These are phyloP conservation scores for Leishmania aethiopica DNA, from an alignment of 208 protist genomes.

Conservation along the genomic window DNA sequence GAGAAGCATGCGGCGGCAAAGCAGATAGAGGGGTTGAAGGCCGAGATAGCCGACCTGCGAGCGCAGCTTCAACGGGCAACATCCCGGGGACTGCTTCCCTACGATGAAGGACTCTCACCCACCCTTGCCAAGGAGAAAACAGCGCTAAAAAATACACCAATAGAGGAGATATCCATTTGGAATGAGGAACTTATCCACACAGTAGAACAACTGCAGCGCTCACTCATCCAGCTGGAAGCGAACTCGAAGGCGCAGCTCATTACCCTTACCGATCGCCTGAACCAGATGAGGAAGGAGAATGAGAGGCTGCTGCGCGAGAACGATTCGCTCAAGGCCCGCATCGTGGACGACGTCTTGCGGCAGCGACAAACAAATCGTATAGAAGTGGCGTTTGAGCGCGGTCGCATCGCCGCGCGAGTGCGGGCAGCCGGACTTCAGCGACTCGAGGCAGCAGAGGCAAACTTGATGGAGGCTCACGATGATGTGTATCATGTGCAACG, in stretches of 20 bases:
- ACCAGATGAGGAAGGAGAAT: constrained; percentile 37
- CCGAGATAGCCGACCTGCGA: constrained; percentile 33
- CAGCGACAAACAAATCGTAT: constrained; percentile 74
- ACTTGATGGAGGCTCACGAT: constrained; percentile 86
- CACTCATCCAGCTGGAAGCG: constrained; percentile 55
- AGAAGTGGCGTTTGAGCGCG: constrained; percentile 67
- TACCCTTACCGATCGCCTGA: constrained; percentile 47
- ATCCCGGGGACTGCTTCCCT: constrained; percentile 3
- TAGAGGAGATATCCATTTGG: constrained; percentile 53
- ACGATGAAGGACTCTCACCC: background rate
- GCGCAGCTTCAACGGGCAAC: constrained; percentile 17
- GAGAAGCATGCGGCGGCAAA: constrained; percentile 36
- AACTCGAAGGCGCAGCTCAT: constrained; percentile 62
- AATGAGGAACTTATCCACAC: constrained; percentile 72
- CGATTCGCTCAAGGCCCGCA: constrained; percentile 65
- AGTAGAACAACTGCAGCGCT: constrained; percentile 53
- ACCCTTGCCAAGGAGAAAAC: constrained; percentile 1
- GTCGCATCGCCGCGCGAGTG: constrained; percentile 51
- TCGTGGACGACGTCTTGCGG: constrained; percentile 76
- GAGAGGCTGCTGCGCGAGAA: constrained; percentile 53
- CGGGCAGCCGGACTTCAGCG: constrained; percentile 63
- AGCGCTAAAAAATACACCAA: constrained; percentile 20
- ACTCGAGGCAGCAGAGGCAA: constrained; percentile 68
- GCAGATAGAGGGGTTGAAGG: constrained; percentile 49
- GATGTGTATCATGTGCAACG: constrained; percentile 79